These are phyloP conservation scores for Macrolepiota dolichaula DNA, from an alignment of 768 basidiomycete genomes.

Conservation along the genomic window DNA sequence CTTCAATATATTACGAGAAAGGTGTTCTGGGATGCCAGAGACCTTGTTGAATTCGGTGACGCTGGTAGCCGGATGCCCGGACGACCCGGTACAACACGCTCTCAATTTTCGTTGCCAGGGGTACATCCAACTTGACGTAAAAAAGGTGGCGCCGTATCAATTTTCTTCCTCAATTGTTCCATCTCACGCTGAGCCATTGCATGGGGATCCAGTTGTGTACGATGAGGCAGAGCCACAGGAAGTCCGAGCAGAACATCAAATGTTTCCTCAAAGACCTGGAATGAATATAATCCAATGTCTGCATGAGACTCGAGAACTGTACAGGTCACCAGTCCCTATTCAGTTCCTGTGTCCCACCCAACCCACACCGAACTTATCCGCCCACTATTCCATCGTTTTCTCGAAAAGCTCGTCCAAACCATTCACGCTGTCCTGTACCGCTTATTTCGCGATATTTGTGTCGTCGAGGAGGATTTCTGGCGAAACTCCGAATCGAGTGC, in stretches of 20 bases:
- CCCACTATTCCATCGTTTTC: conserved; percentile 67
- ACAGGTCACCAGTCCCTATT: conserved; percentile 80
- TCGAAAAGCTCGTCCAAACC: conserved; percentile 78
- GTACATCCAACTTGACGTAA: no score
- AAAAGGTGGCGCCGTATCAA: conserved; percentile 53
- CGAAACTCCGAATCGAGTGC: conserved; percentile 78
- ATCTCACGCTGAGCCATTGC: conserved; percentile 58
- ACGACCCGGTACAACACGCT: neutral
- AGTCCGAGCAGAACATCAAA: conserved; percentile 71
- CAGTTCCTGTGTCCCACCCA: conserved; percentile 55
- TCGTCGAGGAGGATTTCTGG: conserved; percentile 85
- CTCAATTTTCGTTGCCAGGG: conserved; percentile 6
- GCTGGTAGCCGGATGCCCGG: neutral
- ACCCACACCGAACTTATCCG: conserved; percentile 30
- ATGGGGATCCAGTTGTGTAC: conserved; percentile 65
- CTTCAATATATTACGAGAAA: neutral
- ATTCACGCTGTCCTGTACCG: conserved; percentile 74
- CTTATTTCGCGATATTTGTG: conserved; percentile 77
- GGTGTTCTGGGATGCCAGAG: neutral
- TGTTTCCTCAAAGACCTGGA: conserved; percentile 86
- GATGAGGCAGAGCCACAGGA: conserved; percentile 73
- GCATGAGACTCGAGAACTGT: conserved; percentile 86
- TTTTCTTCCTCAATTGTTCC: conserved; percentile 57
- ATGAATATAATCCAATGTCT: conserved; percentile 88
- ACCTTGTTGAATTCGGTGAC: neutral